These are phyloP conservation scores for Blastocystis sp. DNA, from an alignment of 352 stramenopile species.

Conservation along the genomic window DNA sequence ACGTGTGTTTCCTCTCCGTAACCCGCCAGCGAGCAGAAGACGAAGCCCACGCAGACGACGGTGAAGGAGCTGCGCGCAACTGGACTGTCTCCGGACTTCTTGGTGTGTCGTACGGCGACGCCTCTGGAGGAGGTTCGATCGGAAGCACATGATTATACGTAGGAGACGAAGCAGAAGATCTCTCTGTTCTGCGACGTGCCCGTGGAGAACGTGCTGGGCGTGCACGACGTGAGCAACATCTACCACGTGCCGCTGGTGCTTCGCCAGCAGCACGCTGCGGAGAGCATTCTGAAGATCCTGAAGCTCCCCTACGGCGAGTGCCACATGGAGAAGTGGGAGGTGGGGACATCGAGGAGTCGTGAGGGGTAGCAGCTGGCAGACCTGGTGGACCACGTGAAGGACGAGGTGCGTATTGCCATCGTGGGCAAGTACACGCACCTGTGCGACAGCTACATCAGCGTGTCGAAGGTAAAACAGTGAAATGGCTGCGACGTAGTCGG, in stretches of 20 bases:
- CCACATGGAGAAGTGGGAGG: slow-evolving; percentile 67
- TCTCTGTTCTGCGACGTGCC: slow-evolving; percentile 94
- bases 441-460: slow-evolving; percentile 93
- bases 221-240: slow-evolving; percentile 99
- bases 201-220: slow-evolving; percentile 81
- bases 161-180: slow-evolving; percentile 83
- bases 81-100: slow-evolving; percentile 86
- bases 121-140: slow-evolving; percentile 72
- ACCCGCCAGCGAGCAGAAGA: slow-evolving; percentile 85
- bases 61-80: slow-evolving; percentile 91
- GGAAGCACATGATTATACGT: neutral
- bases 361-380: slow-evolving; percentile 72
- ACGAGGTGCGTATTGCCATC: slow-evolving; percentile 86
- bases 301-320: slow-evolving; percentile 54
- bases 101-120: slow-evolving; percentile 85
- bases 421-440: slow-evolving; percentile 98
- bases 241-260: slow-evolving; percentile 96
- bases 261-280: slow-evolving; percentile 84
- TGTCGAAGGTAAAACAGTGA: slow-evolving; percentile 77
- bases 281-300: slow-evolving; percentile 80
- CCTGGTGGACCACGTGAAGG: slow-evolving; percentile 76
- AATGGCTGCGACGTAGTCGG: slow-evolving; percentile 40
- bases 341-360: neutral
- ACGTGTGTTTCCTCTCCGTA: neutral
- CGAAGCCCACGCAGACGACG: slow-evolving; percentile 97